Evolutionary conservation across 2,329 filamentous ascomycete genomes (phyloP).

Genomic region (Xylaria multiplex): DNA sequence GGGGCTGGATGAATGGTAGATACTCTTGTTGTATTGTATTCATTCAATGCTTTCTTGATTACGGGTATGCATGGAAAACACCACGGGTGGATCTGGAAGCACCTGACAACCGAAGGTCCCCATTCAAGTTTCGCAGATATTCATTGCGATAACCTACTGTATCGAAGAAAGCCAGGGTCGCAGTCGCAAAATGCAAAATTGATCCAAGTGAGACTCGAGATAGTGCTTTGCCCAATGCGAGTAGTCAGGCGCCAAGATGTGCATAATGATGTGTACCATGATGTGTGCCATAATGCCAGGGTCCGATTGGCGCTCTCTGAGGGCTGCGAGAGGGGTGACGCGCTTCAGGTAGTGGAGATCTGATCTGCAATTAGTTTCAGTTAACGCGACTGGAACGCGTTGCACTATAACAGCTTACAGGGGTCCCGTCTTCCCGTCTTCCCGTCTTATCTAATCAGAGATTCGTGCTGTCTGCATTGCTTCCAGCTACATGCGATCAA

Average conservation of each 20-base stretch:
- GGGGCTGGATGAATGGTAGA: background rate
- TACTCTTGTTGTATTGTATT: slow-evolving; percentile 7
- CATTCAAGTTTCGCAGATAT: background rate
- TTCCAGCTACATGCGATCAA: background rate
- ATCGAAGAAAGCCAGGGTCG: background rate
- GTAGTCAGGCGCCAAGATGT: slow-evolving; percentile 23
- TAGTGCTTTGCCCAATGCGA: slow-evolving; percentile 28
- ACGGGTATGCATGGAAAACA: background rate
- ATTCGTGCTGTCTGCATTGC: background rate
- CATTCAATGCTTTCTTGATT: background rate
- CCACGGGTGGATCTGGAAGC: background rate
- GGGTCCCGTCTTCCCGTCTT: background rate
- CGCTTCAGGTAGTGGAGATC: slow-evolving; percentile 19
- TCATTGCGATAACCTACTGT: background rate
- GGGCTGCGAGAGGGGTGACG: slow-evolving; percentile 19
- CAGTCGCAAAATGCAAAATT: slow-evolving; percentile 1
- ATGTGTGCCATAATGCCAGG: background rate
- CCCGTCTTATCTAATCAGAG: background rate
- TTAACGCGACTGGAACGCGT: slow-evolving; percentile 30
- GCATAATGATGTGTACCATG: background rate
- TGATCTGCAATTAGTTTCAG: background rate
- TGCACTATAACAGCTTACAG: slow-evolving; percentile 16
- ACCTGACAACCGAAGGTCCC: slow-evolving; percentile 1
- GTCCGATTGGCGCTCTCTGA: slow-evolving; percentile 1
- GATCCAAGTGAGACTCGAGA: background rate